Evolutionary conservation across 2,329 filamentous ascomycete species (phyloP).

Genomic region (Cadophora gregata): DNA sequence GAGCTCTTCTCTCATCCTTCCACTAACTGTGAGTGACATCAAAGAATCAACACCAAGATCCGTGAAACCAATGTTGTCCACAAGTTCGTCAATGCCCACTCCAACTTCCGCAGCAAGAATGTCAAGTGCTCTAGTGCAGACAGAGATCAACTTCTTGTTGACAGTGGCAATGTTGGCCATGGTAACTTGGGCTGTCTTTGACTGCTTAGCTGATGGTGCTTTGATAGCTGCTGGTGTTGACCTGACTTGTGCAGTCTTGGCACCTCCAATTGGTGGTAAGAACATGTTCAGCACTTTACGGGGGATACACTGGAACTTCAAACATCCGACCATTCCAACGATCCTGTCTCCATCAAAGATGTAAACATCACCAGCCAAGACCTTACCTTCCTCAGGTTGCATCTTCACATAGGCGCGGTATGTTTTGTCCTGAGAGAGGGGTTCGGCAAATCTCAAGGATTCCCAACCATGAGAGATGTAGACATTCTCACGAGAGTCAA

Average conservation of each 20-base stretch:
- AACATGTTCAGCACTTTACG: slow-evolving; percentile 59
- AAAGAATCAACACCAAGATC: slow-evolving; percentile 67
- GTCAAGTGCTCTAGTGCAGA: slow-evolving; percentile 54
- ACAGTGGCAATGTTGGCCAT: slow-evolving; percentile 54
- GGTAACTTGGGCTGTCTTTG: slow-evolving; percentile 48
- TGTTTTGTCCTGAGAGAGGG: slow-evolving; percentile 51
- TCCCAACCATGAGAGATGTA: slow-evolving; percentile 67
- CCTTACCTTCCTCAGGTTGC: slow-evolving; percentile 56
- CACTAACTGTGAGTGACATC: slow-evolving; percentile 63
- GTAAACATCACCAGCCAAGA: slow-evolving; percentile 60
- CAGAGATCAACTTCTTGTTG: slow-evolving; percentile 56
- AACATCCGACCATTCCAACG: slow-evolving; percentile 37
- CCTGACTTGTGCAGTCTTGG: slow-evolving; percentile 47
- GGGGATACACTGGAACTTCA: slow-evolving; percentile 47
- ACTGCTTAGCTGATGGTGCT: slow-evolving; percentile 46
- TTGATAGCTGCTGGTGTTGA: slow-evolving; percentile 42
- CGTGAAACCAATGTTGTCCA: slow-evolving; percentile 60
- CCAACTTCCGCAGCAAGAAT: slow-evolving; percentile 64
- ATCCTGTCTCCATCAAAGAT: slow-evolving; percentile 52
- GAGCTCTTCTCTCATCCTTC: slow-evolving; percentile 62
- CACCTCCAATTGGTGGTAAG: slow-evolving; percentile 62
- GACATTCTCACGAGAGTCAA: slow-evolving; percentile 60
- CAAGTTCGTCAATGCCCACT: slow-evolving; percentile 59
- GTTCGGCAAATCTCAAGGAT: slow-evolving; percentile 56
- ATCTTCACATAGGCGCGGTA: slow-evolving; percentile 65